Conservation (phyloP, 768 basidiomycete genomes). For the Lactifluus rugatus region DNA sequence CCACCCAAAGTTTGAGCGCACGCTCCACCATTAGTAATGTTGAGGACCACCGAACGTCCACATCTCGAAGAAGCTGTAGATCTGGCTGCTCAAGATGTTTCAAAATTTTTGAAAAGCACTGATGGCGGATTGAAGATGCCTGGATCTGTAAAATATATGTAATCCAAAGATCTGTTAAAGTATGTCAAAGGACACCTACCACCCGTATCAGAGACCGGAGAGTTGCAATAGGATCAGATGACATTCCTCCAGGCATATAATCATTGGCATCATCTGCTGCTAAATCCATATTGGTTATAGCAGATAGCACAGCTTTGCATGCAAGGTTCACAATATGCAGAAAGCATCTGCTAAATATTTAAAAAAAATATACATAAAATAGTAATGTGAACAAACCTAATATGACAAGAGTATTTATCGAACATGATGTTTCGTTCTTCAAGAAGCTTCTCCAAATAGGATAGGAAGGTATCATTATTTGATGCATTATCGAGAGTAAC, state of each 20-base stretch:
- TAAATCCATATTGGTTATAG: background rate
- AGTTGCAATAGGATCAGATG: background rate
- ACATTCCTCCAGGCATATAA: no score
- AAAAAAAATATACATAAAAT: no score
- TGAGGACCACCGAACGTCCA: conserved; percentile 23
- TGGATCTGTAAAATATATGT: background rate
- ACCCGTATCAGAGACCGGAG: background rate
- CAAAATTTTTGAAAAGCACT: background rate
- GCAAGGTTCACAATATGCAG: conserved; percentile 18
- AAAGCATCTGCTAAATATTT: conserved; percentile 16
- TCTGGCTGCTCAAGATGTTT: background rate
- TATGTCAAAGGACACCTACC: background rate
- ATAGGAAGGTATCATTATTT: no score
- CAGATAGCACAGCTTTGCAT: background rate
- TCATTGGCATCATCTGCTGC: background rate
- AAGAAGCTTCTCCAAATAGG: no score
- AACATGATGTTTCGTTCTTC: no score
- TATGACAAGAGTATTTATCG: no score
- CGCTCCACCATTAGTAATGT: conserved; percentile 21
- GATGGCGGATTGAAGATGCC: background rate
- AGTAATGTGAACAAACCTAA: no score
- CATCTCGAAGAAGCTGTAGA: conserved; percentile 18
- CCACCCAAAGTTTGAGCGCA: no score
- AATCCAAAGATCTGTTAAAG: no score
- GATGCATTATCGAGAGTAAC: no score